These are phyloP conservation scores for Aspergillus intermedius DNA, from an alignment of 2,329 filamentous ascomycete genomes.

Conservation along the genomic window DNA sequence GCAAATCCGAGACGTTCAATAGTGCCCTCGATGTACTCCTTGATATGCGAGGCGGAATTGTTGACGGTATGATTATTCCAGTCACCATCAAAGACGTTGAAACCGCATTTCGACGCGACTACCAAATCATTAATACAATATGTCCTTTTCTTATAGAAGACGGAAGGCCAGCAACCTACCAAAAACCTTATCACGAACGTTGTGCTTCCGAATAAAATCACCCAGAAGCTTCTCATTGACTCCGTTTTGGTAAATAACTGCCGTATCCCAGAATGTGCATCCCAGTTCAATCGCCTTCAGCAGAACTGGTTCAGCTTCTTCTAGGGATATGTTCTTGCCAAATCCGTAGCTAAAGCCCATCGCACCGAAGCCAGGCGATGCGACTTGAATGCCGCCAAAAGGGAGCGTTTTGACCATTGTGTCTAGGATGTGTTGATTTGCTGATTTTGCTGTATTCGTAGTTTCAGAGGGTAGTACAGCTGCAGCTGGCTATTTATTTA, in stretches of 20 bases:
- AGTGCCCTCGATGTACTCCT: slow-evolving; percentile 45
- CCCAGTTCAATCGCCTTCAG: slow-evolving; percentile 45
- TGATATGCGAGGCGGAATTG: slow-evolving; percentile 43
- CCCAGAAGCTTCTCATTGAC: slow-evolving; percentile 47
- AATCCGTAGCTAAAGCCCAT: slow-evolving; percentile 45
- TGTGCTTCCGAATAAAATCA: slow-evolving; percentile 47
- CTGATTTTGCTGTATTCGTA: too few relatives aligned
- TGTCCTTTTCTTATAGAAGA: neutral
- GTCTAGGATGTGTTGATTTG: too few relatives aligned
- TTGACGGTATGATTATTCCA: slow-evolving; percentile 25
- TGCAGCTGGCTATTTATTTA: too few relatives aligned
- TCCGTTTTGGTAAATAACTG: slow-evolving; percentile 41
- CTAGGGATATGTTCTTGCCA: slow-evolving; percentile 37
- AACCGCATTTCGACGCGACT: slow-evolving; percentile 47
- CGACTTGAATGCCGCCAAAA: slow-evolving; percentile 36
- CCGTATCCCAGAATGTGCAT: slow-evolving; percentile 44
- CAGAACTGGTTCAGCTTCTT: slow-evolving; percentile 45
- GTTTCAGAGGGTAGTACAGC: too few relatives aligned
- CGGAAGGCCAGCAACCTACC: slow-evolving; percentile 23
- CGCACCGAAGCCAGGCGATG: slow-evolving; percentile 43
- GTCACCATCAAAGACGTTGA: slow-evolving; percentile 32
- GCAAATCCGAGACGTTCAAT: slow-evolving; percentile 45
- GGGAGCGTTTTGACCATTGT: slow-evolving; percentile 38
- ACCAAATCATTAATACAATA: neutral
- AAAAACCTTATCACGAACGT: slow-evolving; percentile 46